A percentile compares a stretch with the other conserved stretches of the same genome.
These are phyloP conservation scores for Thraustochytrium sp. DNA, from an alignment of 352 stramenopile species.

Conservation along the genomic window DNA sequence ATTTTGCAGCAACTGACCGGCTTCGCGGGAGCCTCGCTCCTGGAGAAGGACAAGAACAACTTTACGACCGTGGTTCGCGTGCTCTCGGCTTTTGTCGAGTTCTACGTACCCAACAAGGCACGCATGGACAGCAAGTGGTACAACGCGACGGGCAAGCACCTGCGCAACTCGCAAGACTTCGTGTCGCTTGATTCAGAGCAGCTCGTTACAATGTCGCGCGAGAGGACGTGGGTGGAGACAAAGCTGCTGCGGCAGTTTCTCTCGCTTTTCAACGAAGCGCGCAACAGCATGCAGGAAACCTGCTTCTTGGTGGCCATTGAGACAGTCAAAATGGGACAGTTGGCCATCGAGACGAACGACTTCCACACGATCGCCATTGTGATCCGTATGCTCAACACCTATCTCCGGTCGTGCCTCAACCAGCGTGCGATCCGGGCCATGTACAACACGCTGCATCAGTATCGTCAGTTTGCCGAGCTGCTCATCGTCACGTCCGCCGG, in stretches of 20 bases:
- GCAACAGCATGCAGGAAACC: background rate
- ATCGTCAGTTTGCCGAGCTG: slow-evolving; percentile 27
- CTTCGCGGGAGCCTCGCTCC: background rate
- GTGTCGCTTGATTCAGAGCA: background rate
- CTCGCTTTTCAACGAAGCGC: background rate
- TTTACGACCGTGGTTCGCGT: slow-evolving; percentile 24
- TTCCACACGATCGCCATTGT: background rate
- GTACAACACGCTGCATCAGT: slow-evolving; percentile 37
- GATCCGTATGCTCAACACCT: slow-evolving; percentile 30
- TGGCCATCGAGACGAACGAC: background rate
- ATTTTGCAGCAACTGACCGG: slow-evolving; percentile 1
- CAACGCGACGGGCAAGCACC: background rate
- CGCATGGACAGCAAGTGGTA: background rate
- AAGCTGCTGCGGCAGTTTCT: slow-evolving; percentile 31
- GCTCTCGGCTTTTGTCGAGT: background rate
- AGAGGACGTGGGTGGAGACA: background rate
- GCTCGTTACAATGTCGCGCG: background rate
- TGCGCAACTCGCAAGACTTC: slow-evolving; percentile 35
- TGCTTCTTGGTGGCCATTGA: slow-evolving; percentile 32
- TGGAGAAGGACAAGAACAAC: slow-evolving; percentile 37
- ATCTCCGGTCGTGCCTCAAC: background rate
- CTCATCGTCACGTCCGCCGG: background rate
- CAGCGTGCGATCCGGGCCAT: background rate
- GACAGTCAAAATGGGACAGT: slow-evolving; percentile 26
- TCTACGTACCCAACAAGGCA: background rate